phyloP scores from a whole-genome alignment of 805 yeast genomes.

The Pichia kluyveri region DNA sequence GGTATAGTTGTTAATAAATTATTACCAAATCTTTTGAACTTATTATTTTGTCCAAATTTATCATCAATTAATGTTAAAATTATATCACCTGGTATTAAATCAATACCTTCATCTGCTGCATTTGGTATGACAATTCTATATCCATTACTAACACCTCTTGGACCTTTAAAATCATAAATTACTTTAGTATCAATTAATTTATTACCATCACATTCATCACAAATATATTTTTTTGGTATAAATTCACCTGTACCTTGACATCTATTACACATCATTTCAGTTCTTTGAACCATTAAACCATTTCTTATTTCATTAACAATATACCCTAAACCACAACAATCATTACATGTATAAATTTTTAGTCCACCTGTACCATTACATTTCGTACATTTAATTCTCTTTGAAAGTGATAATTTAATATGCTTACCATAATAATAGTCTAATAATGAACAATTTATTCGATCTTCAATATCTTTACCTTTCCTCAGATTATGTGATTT shows the following conservation, averaged over 20 bases:
- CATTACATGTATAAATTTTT: conserved; percentile 23
- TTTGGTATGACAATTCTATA: conserved; percentile 45
- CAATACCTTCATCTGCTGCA: conserved; percentile 57
- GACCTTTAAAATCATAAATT: conserved; percentile 42
- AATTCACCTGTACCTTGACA: conserved; percentile 35
- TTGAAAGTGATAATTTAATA: conserved; percentile 45
- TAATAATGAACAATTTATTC: conserved; percentile 39
- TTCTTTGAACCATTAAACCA: conserved; percentile 37
- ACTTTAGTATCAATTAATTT: conserved; percentile 41
- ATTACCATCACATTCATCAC: conserved; percentile 35
- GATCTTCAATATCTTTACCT: conserved; percentile 52
- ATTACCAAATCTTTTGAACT: conserved; percentile 28
- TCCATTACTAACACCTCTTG: conserved; percentile 47
- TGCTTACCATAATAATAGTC: conserved; percentile 54
- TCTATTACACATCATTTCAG: conserved; percentile 35
- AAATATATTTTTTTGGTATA: conserved; percentile 25
- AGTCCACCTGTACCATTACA: conserved; percentile 49
- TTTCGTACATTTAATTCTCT: conserved; percentile 35
- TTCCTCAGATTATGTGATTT: conserved; percentile 14
- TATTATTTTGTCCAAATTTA: conserved; percentile 21
- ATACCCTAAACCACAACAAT: conserved; percentile 37
- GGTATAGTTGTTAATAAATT: conserved; percentile 15
- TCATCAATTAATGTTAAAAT: conserved; percentile 38
- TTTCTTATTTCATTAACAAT: conserved; percentile 30
- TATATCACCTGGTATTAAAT: conserved; percentile 59